phyloP scores from a whole-genome alignment of 345 rosid genomes.

The Trapa bicornis region DNA sequence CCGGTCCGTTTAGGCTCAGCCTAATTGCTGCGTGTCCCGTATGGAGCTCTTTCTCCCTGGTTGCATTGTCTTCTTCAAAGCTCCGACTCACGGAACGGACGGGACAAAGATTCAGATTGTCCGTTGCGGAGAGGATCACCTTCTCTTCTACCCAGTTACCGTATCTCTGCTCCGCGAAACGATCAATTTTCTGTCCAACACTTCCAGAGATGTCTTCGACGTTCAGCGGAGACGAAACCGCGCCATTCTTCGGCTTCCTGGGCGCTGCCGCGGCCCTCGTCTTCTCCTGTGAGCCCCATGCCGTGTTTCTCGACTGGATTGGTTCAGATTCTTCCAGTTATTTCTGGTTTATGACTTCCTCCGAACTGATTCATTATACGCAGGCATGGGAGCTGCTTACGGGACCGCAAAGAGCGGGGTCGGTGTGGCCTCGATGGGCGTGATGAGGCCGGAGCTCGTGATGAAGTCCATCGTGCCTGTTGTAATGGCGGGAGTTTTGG shows the following conservation, averaged over 20 bases:
- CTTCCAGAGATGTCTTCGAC: constrained; percentile 7
- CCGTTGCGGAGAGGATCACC: background rate
- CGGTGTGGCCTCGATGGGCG: constrained; percentile 81
- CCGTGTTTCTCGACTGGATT: background rate
- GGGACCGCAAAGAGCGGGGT: constrained; percentile 50
- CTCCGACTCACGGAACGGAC: background rate
- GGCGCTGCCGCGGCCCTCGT: constrained; percentile 6
- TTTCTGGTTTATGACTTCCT: background rate
- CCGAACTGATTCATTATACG: background rate
- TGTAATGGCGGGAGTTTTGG: constrained; percentile 81
- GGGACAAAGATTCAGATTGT: background rate
- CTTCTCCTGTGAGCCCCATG: background rate
- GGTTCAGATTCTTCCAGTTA: background rate
- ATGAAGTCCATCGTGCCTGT: constrained; percentile 85
- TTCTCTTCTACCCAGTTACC: background rate
- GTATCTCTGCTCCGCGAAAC: background rate
- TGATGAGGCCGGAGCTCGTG: constrained; percentile 82
- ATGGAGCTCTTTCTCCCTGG: background rate
- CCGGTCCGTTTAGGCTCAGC: background rate
- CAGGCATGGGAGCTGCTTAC: constrained; percentile 3
- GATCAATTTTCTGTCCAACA: background rate
- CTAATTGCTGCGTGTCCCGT: background rate
- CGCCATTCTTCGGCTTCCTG: constrained; percentile 23
- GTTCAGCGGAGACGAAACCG: constrained; percentile 42
- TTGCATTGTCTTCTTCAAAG: background rate